Evolutionary conservation across 1,139 yeast genomes (phyloP).

Genomic region (Diutina pseudorugosa): DNA sequence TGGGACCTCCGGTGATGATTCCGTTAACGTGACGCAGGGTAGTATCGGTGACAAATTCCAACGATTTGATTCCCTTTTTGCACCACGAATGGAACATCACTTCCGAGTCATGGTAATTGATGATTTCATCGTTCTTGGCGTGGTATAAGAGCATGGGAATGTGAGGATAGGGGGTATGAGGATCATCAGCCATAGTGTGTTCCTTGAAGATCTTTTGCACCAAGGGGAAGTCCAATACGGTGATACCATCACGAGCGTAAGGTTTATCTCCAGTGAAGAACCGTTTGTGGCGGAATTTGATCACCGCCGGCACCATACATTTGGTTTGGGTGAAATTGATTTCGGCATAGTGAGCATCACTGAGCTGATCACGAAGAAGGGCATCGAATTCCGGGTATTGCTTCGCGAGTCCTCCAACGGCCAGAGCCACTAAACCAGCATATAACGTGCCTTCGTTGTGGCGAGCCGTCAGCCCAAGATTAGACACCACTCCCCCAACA

Average conservation of each 20-base stretch:
- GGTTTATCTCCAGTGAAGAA: not conserved
- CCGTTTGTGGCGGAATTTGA: not conserved
- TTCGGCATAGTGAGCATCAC: not conserved
- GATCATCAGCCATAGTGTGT: conserved; percentile 5
- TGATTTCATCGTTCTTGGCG: conserved; percentile 18
- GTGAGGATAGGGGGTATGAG: conserved; percentile 11
- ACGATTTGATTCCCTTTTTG: conserved; percentile 15
- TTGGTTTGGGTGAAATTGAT: not conserved
- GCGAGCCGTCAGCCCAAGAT: not conserved
- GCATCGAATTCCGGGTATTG: not conserved
- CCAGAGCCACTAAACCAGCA: conserved; percentile 1
- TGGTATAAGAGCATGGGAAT: conserved; percentile 25
- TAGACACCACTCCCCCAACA: not conserved
- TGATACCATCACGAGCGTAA: not conserved
- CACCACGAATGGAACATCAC: conserved; percentile 22
- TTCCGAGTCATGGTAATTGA: conserved; percentile 15
- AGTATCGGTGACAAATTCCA: conserved; percentile 11
- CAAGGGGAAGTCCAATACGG: conserved; percentile 4
- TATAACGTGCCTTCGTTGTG: not conserved
- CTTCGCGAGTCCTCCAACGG: not conserved
- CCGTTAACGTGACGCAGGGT: conserved; percentile 12
- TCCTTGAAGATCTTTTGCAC: conserved; percentile 5
- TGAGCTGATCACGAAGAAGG: conserved; percentile 6
- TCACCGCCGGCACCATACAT: not conserved
- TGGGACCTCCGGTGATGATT: conserved; percentile 17